These are phyloP conservation scores for Pichia insulana DNA, from an alignment of 805 yeast species.

Conservation along the genomic window DNA sequence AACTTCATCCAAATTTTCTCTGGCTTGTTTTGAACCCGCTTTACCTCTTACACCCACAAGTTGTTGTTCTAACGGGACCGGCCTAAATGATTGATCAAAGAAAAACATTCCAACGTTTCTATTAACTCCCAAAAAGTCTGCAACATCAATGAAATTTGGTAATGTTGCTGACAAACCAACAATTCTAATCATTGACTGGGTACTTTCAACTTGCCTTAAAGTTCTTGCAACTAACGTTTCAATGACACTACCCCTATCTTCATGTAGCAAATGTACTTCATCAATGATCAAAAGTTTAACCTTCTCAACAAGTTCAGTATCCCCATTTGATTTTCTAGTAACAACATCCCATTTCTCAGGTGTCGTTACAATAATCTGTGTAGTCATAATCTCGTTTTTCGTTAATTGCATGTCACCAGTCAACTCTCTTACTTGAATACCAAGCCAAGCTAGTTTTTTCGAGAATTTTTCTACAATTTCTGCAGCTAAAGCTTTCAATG, in stretches of 20 bases:
- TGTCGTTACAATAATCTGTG: constrained; percentile 87
- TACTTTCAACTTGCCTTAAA: constrained; percentile 84
- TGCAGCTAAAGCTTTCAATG: constrained; percentile 89
- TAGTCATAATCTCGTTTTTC: constrained; percentile 64
- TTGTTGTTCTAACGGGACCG: constrained; percentile 86
- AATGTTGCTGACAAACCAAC: constrained; percentile 90
- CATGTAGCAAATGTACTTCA: constrained; percentile 93
- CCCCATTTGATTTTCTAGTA: constrained; percentile 87
- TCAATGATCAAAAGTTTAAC: constrained; percentile 85
- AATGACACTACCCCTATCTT: constrained; percentile 96
- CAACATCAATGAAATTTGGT: constrained; percentile 88
- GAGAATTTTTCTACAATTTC: constrained; percentile 90
- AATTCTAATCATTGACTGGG: constrained; percentile 90
- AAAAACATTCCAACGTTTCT: constrained; percentile 87
- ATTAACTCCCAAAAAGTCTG: constrained; percentile 89
- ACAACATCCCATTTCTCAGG: constrained; percentile 99
- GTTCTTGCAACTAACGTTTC: constrained; percentile 95
- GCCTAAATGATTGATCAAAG: constrained; percentile 88
- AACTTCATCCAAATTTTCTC: constrained; percentile 65
- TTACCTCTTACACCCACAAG: constrained; percentile 82
- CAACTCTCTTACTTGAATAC: constrained; percentile 76
- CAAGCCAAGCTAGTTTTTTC: constrained; percentile 71
- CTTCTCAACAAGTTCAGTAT: constrained; percentile 72
- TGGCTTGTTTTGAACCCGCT: constrained; percentile 63
- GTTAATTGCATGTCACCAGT: constrained; percentile 96